Base-by-base conservation (phyloP, 2,329 filamentous ascomycete species). In the Diaporthe longicolla region DNA sequence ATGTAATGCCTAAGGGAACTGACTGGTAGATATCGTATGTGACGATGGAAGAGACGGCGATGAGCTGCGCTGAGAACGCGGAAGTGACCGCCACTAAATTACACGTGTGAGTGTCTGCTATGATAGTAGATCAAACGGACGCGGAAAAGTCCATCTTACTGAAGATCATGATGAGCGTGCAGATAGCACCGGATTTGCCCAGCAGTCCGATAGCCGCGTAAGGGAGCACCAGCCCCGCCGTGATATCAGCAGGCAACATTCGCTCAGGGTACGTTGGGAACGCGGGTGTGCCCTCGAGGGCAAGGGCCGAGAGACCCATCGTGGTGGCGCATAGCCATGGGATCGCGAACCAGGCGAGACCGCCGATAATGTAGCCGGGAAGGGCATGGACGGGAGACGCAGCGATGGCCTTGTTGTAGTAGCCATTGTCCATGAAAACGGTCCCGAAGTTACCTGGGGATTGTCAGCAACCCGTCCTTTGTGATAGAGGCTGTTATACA, bases 321-420 rank as follows among this genome's bases (percentile, higher is more conserved):
- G 95, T 97, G 0, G 94, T 98, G 1, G 95, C 95, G 3, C 92
- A 93, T 13, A 97, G 87, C 93, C 94, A 97, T 0, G 95, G 95
- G 70, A 98, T 97, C 0, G 95, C 95, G 78, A 98, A 98, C 95
- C 95, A 98, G 66, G 90, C 92, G 1, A 97, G 88, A 29, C 95
- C 95, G 7, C 95, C 95, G 76, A 96, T 89, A 71, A 98, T 92
- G 80, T 98, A 98, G 24, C 95, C 95, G 0, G 95, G 95, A 3
- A 98, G 89, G 0, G 95, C 95, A 75, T 96, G 92, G 0, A 96
- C 93, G 0, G 95, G 95, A 29, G 91, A 93, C 0, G 95, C 95
- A 9, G 95, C 94, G 79, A 98, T 97, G 21, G 95, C 95, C 83
- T 97, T 97, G 87, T 97, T 97, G 84, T 95, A 97, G 85, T 97